Percentiles rank a stretch among this genome's conserved stretches.
phyloP scores from a whole-genome alignment of 768 basidiomycete species.

The Pleurotus salmoneostramineus region DNA sequence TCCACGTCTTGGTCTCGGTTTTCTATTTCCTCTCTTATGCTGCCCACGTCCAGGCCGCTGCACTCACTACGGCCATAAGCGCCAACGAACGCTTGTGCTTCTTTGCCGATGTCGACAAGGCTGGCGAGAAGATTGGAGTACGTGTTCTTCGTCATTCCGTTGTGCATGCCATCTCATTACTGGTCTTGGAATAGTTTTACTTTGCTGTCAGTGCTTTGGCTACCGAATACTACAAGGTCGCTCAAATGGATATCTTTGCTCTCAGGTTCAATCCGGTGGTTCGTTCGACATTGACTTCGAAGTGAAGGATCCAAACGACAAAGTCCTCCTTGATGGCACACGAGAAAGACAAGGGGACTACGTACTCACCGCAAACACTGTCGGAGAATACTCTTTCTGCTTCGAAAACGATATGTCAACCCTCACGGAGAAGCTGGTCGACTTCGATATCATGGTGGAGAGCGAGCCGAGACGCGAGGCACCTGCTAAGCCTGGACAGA shows the following conservation, averaged over 20 bases:
- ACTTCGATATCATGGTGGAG: slow-evolving; percentile 98
- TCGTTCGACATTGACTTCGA: slow-evolving; percentile 96
- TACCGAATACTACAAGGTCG: neutral
- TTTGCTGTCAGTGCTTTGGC: slow-evolving; percentile 71
- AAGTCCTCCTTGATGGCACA: slow-evolving; percentile 80
- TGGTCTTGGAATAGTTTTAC: slow-evolving; percentile 68
- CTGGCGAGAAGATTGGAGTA: slow-evolving; percentile 87
- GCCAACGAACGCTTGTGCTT: slow-evolving; percentile 88
- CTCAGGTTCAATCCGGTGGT: slow-evolving; percentile 92
- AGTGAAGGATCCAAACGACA: slow-evolving; percentile 87
- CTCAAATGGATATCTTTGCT: neutral
- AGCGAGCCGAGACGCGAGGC: slow-evolving; percentile 90
- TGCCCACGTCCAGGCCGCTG: slow-evolving; percentile 43
- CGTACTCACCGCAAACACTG: slow-evolving; percentile 89
- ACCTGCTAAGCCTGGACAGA: slow-evolving; percentile 83
- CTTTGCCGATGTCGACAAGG: slow-evolving; percentile 95
- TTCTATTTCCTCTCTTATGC: slow-evolving; percentile 32
- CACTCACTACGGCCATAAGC: slow-evolving; percentile 74
- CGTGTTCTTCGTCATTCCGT: slow-evolving; percentile 21
- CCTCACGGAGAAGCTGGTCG: slow-evolving; percentile 89
- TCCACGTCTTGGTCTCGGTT: slow-evolving; percentile 23
- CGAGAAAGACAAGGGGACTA: slow-evolving; percentile 96
- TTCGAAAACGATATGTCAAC: slow-evolving; percentile 98
- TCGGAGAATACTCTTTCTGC: slow-evolving; percentile 93
- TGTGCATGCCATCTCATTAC: slow-evolving; percentile 9